These are phyloP conservation scores for Cyberlindnera petersonii DNA, from an alignment of 805 yeast species.

Conservation along the genomic window DNA sequence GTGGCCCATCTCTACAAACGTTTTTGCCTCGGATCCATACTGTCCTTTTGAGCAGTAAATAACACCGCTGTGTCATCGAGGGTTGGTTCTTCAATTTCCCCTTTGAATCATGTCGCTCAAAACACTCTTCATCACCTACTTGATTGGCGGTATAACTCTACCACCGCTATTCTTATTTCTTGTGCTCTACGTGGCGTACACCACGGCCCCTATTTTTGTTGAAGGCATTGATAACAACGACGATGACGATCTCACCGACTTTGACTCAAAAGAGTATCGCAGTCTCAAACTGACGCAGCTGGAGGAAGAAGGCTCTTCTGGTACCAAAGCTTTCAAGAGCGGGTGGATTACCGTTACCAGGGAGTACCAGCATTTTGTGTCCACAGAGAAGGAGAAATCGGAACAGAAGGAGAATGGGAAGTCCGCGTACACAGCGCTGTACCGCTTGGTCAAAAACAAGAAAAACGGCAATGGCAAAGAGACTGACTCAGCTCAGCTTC, in stretches of 20 bases:
- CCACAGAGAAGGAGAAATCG: conserved; percentile 35
- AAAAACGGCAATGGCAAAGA: conserved; percentile 7
- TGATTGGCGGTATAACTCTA: conserved; percentile 80
- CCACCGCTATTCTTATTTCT: conserved; percentile 51
- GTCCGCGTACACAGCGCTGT: conserved; percentile 58
- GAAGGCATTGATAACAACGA: conserved; percentile 25
- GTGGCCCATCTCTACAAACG: no score
- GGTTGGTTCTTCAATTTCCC: no score
- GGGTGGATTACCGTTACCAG: conserved; percentile 88
- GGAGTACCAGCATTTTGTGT: conserved; percentile 54
- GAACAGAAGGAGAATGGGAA: conserved; percentile 30
- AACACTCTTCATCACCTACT: conserved; percentile 40
- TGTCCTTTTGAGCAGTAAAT: no score
- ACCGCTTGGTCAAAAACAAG: conserved; percentile 45
- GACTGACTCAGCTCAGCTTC: conserved; percentile 9
- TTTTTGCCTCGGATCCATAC: no score
- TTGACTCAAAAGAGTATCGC: conserved; percentile 28
- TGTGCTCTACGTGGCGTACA: conserved; percentile 37
- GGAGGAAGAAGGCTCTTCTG: conserved; percentile 56
- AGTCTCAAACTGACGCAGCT: conserved; percentile 56
- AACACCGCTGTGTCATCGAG: no score
- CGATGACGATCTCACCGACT: conserved; percentile 25
- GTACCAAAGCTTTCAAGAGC: conserved; percentile 56
- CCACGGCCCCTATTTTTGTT: conserved; percentile 30
- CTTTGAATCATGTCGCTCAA: conserved; percentile 23